phyloP scores from a whole-genome alignment of 169 alveolate species.

The Plasmodium falciparum region DNA sequence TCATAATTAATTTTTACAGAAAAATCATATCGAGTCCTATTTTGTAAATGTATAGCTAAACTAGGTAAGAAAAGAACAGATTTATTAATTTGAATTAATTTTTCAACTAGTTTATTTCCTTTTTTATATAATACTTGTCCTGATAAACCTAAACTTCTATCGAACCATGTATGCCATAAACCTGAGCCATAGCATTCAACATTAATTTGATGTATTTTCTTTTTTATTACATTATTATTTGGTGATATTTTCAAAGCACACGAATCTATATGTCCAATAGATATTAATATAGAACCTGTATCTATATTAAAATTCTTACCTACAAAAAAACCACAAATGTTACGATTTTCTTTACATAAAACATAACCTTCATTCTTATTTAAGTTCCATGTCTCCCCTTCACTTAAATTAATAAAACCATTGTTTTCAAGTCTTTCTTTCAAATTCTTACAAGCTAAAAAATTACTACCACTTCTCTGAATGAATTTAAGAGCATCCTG shows the following conservation, averaged over 20 bases:
- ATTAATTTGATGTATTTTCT: conserved; percentile 36
- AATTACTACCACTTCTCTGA: conserved; percentile 51
- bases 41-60: conserved; percentile 94
- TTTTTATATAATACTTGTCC: conserved; percentile 94
- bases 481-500: conserved; percentile 49
- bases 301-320: conserved; percentile 57
- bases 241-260: conserved; percentile 63
- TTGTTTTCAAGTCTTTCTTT: conserved; percentile 18
- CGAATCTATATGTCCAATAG: conserved; percentile 64
- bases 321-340: conserved; percentile 54
- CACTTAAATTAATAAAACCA: conserved; percentile 30
- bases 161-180: conserved; percentile 99
- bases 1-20: conserved; percentile 86
- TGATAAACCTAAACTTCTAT: conserved; percentile 96
- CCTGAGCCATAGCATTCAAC: conserved; percentile 95
- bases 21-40: conserved; percentile 88
- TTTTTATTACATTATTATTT: conserved; percentile 25
- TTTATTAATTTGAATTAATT: conserved; percentile 88
- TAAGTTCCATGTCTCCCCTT: conserved; percentile 67
- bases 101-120: conserved; percentile 85
- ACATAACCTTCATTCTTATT: conserved; percentile 67
- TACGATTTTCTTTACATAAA: conserved; percentile 46
- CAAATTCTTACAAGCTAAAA: conserved; percentile 62
- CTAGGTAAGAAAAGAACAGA: conserved; percentile 95
- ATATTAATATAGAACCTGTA: conserved; percentile 51